Evolutionary conservation across 2,329 filamentous ascomycete species (phyloP).

Genomic region (Saccharata proteae): DNA sequence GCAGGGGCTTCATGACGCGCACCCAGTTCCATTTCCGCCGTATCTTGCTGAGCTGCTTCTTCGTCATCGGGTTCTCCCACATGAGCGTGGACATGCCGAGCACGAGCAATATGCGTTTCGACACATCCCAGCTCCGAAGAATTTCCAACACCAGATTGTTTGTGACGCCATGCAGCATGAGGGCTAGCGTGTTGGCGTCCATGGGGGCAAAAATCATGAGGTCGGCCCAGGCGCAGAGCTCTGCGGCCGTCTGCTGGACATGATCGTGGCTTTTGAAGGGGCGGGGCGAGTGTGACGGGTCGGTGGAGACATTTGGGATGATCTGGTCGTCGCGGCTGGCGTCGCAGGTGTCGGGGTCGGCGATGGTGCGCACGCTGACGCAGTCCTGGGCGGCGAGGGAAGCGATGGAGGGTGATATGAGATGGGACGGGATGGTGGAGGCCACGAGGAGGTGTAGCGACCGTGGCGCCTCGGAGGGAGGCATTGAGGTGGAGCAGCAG

Average conservation of each 20-base stretch:
- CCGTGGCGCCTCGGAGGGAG: conserved; percentile 5
- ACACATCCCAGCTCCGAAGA: conserved; percentile 73
- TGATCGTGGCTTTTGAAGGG: conserved; percentile 7
- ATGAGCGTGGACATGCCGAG: conserved; percentile 81
- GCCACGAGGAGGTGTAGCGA: conserved; percentile 10
- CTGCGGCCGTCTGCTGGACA: conserved; percentile 4
- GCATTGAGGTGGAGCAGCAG: conserved; percentile 28
- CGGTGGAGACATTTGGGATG: conserved; percentile 7
- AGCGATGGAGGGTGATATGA: conserved; percentile 1
- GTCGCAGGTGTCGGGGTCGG: conserved; percentile 2
- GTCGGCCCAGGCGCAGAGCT: conserved; percentile 73
- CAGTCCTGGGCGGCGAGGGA: conserved; percentile 2
- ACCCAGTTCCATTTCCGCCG: conserved; percentile 80
- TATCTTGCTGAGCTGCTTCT: conserved; percentile 75
- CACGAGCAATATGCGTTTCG: conserved; percentile 73
- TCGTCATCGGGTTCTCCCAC: conserved; percentile 85
- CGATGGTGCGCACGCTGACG: conserved; percentile 6
- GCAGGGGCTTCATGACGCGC: conserved; percentile 63
- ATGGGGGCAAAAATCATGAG: conserved; percentile 74
- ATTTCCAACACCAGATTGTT: conserved; percentile 73
- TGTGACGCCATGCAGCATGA: conserved; percentile 76
- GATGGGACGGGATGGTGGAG: conserved; percentile 8
- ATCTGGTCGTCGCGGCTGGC: conserved; percentile 2
- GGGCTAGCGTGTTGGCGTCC: conserved; percentile 70
- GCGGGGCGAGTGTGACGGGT: conserved; percentile 3